Conservation (phyloP, 371 early-diverging fungal species). For the Homolaphlyctis polyrhiza region DNA sequence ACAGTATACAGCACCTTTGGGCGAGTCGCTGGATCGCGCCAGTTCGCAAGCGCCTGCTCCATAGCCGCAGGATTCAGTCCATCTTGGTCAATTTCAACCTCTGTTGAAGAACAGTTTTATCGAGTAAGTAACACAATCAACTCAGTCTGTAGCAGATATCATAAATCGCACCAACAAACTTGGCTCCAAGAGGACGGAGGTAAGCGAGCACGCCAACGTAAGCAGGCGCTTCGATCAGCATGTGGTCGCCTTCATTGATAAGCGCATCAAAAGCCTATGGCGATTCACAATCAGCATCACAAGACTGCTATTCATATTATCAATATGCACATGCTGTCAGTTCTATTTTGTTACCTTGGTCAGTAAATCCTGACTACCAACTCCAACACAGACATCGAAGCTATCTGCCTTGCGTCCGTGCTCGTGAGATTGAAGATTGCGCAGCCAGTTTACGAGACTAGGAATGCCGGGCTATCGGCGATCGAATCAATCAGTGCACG, state of each 20-base stretch:
- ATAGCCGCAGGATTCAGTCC: conserved; percentile 55
- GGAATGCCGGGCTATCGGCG: no score
- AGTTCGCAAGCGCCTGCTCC: conserved; percentile 53
- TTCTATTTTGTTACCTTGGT: conserved; percentile 52
- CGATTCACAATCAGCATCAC: no score
- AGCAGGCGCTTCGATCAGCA: conserved; percentile 70
- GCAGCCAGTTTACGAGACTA: conserved; percentile 60
- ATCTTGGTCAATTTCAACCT: conserved; percentile 43
- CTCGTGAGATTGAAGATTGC: conserved; percentile 53
- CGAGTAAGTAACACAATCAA: no score
- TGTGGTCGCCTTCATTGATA: conserved; percentile 52
- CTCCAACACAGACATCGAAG: conserved; percentile 65
- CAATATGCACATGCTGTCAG: no score
- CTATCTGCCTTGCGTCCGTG: conserved; percentile 52
- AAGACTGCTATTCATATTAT: no score
- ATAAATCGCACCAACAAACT: conserved; percentile 44
- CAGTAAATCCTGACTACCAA: conserved; percentile 72
- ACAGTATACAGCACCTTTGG: conserved; percentile 55
- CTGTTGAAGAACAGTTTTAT: conserved; percentile 12
- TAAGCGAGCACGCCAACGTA: conserved; percentile 74
- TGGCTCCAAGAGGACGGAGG: conserved; percentile 58
- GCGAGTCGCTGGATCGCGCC: conserved; percentile 42
- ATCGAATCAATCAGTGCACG: no score
- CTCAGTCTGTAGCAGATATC: no score
- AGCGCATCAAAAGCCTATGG: conserved; percentile 68